phyloP scores from a whole-genome alignment of 202 grass and related monocot genomes.

The Cymbopogon flexuosus region DNA sequence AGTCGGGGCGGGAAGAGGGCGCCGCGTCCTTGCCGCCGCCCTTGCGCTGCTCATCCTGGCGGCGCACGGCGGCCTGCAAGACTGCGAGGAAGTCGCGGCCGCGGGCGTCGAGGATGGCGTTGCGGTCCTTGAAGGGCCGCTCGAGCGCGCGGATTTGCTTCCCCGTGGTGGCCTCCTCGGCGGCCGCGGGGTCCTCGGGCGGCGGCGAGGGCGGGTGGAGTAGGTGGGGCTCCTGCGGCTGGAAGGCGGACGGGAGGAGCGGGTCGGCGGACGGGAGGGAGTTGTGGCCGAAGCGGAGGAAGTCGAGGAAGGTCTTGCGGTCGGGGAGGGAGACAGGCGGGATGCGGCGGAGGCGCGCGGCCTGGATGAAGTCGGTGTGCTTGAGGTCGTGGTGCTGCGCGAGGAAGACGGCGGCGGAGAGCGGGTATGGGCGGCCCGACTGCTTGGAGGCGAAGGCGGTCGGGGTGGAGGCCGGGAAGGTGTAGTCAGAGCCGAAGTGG shows the following conservation, averaged over 20 bases:
- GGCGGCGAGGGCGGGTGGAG: constrained; percentile 31
- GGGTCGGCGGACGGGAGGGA: constrained; percentile 56
- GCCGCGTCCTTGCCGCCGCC: constrained; percentile 60
- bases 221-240: constrained; percentile 27
- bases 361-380: constrained; percentile 92
- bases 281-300: constrained; percentile 58
- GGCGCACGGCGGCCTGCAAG: constrained; percentile 38
- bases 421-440: constrained; percentile 62
- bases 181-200: constrained; percentile 34
- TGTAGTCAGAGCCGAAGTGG: constrained; percentile 74
- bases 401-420: constrained; percentile 85
- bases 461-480: constrained; percentile 48
- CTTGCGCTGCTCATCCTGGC: constrained; percentile 69
- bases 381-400: constrained; percentile 78
- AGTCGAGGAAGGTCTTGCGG: constrained; percentile 90
- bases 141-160: constrained; percentile 48
- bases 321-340: constrained; percentile 75
- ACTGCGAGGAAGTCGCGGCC: constrained; percentile 79
- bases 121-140: constrained; percentile 77
- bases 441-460: constrained; percentile 85
- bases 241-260: constrained; percentile 46
- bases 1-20: constrained; percentile 33
- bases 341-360: constrained; percentile 68
- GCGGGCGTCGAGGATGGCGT: constrained; percentile 66
- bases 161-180: constrained; percentile 26